These are phyloP conservation scores for Colletotrichum noveboracense DNA, from an alignment of 2,329 filamentous ascomycete species.

Conservation along the genomic window DNA sequence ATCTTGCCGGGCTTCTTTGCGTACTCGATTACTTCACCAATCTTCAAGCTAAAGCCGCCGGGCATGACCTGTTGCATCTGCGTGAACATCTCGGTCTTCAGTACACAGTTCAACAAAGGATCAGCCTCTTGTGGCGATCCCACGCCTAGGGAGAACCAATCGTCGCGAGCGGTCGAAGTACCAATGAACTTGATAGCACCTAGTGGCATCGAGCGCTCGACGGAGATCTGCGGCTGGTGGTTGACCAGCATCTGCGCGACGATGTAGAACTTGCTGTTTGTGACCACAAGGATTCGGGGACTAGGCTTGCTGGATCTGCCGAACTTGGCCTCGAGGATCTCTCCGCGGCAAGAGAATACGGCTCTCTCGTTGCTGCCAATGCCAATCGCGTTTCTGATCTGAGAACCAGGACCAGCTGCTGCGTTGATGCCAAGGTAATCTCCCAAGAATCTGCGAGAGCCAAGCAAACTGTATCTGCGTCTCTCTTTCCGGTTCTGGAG, in stretches of 20 bases:
- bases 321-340: slow-evolving; percentile 91
- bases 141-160: slow-evolving; percentile 94
- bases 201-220: slow-evolving; percentile 82
- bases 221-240: slow-evolving; percentile 78
- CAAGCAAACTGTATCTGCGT: slow-evolving; percentile 86
- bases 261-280: slow-evolving; percentile 86
- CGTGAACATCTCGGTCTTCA: slow-evolving; percentile 98
- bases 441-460: slow-evolving; percentile 89
- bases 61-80: slow-evolving; percentile 83
- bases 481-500: slow-evolving; percentile 89
- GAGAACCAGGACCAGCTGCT: slow-evolving; percentile 76
- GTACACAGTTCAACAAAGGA: slow-evolving; percentile 88
- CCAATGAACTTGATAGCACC: slow-evolving; percentile 90
- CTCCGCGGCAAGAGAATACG: slow-evolving; percentile 89
- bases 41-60: slow-evolving; percentile 80
- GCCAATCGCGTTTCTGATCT: slow-evolving; percentile 77
- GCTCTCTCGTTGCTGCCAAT: slow-evolving; percentile 75
- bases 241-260: slow-evolving; percentile 85
- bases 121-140: slow-evolving; percentile 92
- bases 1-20: slow-evolving; percentile 97
- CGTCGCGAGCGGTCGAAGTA: slow-evolving; percentile 82
- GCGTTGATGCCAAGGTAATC: slow-evolving; percentile 94
- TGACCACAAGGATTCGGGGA: slow-evolving; percentile 84
- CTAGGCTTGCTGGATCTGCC: slow-evolving; percentile 94
- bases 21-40: slow-evolving; percentile 88